phyloP scores from a whole-genome alignment of 192 early-diverging fungal species.

The Umbelopsis isabellina region DNA sequence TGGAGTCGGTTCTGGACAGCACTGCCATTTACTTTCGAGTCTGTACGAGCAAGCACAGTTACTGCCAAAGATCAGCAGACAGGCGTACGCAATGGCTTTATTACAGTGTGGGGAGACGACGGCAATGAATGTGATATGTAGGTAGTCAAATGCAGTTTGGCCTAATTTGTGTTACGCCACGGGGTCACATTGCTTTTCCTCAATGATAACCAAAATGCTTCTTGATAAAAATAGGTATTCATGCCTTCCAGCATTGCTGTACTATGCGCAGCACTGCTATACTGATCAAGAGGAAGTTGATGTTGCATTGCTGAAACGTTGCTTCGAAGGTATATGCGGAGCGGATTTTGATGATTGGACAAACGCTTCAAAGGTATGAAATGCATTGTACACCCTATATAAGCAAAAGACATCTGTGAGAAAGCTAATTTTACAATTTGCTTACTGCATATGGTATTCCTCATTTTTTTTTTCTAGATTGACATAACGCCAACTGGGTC shows the following conservation, averaged over 20 bases:
- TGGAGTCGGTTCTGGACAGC: conserved; percentile 86
- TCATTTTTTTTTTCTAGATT: conserved; percentile 36
- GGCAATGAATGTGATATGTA: conserved; percentile 89
- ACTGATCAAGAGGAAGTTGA: conserved; percentile 65
- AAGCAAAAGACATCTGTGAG: neutral
- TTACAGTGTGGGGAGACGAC: conserved; percentile 91
- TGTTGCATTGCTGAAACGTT: conserved; percentile 54
- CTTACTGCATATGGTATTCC: neutral
- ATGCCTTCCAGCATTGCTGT: conserved; percentile 74
- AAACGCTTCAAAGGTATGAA: conserved; percentile 57
- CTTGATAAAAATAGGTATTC: conserved; percentile 53
- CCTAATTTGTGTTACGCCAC: too few species aligned
- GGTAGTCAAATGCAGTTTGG: neutral
- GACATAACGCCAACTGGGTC: conserved; percentile 55
- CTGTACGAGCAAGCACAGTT: conserved; percentile 70
- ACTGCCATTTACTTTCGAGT: conserved; percentile 79
- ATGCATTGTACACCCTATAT: neutral
- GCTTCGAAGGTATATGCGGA: conserved; percentile 73
- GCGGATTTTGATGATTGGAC: conserved; percentile 81
- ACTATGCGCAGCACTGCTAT: conserved; percentile 79
- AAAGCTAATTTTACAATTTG: neutral
- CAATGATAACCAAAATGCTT: neutral
- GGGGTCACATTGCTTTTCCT: too few species aligned
- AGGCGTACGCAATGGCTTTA: conserved; percentile 74
- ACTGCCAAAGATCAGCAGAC: conserved; percentile 62